Base-by-base conservation (phyloP, 2,329 filamentous ascomycete species). In the Parafenestella ontariensis region DNA sequence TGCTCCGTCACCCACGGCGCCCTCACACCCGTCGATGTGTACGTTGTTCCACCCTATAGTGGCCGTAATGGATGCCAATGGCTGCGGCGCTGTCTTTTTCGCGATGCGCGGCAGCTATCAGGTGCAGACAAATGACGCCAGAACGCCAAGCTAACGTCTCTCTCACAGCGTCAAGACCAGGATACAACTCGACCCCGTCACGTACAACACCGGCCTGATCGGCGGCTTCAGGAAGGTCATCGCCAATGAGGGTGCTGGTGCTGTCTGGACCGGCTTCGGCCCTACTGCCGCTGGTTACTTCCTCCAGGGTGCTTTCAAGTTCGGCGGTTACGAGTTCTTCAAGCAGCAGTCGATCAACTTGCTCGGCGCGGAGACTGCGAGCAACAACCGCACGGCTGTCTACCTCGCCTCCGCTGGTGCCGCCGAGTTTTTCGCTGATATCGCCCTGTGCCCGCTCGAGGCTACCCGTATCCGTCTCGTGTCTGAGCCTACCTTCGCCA, bases 21-120 rank as follows among this genome's bases (percentile, higher is more conserved):
- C 76, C 88, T 98, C 73, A 99, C 95, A 70, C 95, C 95, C 76
- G 92, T 99, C 80, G 95, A 99, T 90, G 95, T 99, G 94, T 98
- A 95, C 81, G 94, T 91, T 58, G 52, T 36, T 20, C 56, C 54
- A 36, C 20, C n/a, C 24, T 45, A 39, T 48, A 42, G 46, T 37
- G 39, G 53, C 54, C 43, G 1, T 44, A 21, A 23, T 46, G 53
- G 23, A 28, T 45, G 39, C 58, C 71, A 75, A 72, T 75, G 69
- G 66, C 71, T 63, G 54, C 34, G 18, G 43, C 48, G 55, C 52
- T 34, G 42, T 45, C 46, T 52, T 45, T 52, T 53, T 43, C 29
- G 53, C 54, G 39, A 50, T 36, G 46, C 46, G 60, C 61, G 47
- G 54, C 49, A 49, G 48, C 51, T 39, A 28, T 52, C 42, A 52